Conservation (phyloP, 208 protist genomes). For the Trypanosoma caninum region DNA sequence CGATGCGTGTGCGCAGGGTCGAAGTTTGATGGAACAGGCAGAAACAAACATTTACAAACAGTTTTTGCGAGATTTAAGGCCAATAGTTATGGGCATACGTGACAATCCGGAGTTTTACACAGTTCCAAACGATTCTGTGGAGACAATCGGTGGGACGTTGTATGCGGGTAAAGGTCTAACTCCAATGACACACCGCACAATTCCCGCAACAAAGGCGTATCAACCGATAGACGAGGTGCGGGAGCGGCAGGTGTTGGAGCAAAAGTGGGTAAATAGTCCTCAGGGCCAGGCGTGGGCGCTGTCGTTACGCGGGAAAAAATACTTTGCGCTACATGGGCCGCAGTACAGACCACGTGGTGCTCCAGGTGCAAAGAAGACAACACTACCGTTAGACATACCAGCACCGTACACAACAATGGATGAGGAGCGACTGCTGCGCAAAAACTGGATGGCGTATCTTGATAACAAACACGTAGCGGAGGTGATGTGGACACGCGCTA, state of each 20-base stretch:
- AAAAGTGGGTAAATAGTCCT: constrained; percentile 64
- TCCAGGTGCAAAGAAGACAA: constrained; percentile 71
- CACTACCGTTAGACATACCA: constrained; percentile 66
- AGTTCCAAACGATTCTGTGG: constrained; percentile 58
- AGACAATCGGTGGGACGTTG: constrained; percentile 75
- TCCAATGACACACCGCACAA: constrained; percentile 56
- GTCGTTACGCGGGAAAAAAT: constrained; percentile 79
- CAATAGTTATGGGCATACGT: constrained; percentile 87
- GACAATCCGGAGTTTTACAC: constrained; percentile 93
- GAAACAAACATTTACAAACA: constrained; percentile 89
- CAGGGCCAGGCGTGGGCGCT: constrained; percentile 61
- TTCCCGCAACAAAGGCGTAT: constrained; percentile 77
- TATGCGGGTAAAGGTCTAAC: constrained; percentile 5
- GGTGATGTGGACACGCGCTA: constrained; percentile 80
- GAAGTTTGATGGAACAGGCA: constrained; percentile 79
- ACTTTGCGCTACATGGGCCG: constrained; percentile 63
- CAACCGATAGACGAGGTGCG: constrained; percentile 67
- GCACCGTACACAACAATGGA: constrained; percentile 91
- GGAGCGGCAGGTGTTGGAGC: constrained; percentile 54
- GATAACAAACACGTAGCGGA: constrained; percentile 92
- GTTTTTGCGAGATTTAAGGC: constrained; percentile 87
- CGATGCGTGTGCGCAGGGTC: constrained; percentile 68
- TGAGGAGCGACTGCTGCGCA: constrained; percentile 67
- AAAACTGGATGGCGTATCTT: constrained; percentile 91
- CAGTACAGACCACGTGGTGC: constrained; percentile 75